These are phyloP conservation scores for Dictyostelium discoideum DNA, from an alignment of 78 protist species.

Conservation along the genomic window dicty_2.7 NC_007089.4:2240001-2240500, in stretches of 20 bases:
- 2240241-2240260: neutral
- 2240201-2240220: neutral
- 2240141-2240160: neutral
- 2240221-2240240: neutral
- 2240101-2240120: neutral
- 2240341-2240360: neutral
- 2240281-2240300: neutral
- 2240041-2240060: neutral
- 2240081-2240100: neutral
- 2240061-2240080: neutral
- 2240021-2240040: neutral
- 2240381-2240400: neutral
- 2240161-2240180: neutral
- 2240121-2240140: neutral
- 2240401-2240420: neutral
- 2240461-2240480: neutral
- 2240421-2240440: neutral
- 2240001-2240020: neutral
- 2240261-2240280: neutral
- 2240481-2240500: conserved; percentile 1
- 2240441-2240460: neutral
- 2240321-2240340: neutral
- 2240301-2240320: neutral
- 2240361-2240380: neutral
- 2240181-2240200: neutral